These are phyloP conservation scores for Penicillium sp. DNA, from an alignment of 2,329 filamentous ascomycete genomes.

Conservation along the genomic window DNA sequence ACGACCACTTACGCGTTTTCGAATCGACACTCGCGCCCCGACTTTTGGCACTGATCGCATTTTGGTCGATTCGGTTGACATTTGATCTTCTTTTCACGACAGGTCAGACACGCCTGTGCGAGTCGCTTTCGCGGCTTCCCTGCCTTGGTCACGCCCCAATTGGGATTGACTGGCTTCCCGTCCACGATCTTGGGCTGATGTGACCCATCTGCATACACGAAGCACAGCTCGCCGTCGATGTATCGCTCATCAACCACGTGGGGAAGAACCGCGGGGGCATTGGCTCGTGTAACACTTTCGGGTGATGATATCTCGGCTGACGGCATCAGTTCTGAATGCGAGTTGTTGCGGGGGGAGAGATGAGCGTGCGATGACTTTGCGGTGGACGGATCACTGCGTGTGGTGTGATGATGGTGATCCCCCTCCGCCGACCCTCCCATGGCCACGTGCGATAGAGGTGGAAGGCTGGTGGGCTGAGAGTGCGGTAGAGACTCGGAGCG, in stretches of 20 bases:
- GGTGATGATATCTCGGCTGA: constrained; percentile 13
- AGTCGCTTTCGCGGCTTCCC: constrained; percentile 87
- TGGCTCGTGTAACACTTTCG: constrained; percentile 10
- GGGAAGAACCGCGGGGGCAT: constrained; percentile 19
- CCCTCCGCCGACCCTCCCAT: constrained; percentile 19
- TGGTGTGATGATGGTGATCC: constrained; percentile 13
- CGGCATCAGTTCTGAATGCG: constrained; percentile 11
- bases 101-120: constrained; percentile 87
- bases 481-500: constrained; percentile 17
- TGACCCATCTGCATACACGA: constrained; percentile 78
- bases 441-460: constrained; percentile 28
- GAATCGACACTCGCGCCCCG: constrained; percentile 76
- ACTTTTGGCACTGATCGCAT: constrained; percentile 88
- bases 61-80: constrained; percentile 84
- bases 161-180: constrained; percentile 79
- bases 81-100: constrained; percentile 95
- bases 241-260: constrained; percentile 39
- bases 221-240: constrained; percentile 70
- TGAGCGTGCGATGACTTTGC: constrained; percentile 16
- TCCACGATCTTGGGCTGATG: constrained; percentile 79
- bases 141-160: constrained; percentile 90
- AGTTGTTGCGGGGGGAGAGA: constrained; percentile 12
- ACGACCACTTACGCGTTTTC: constrained; percentile 67
- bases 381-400: constrained; percentile 16
- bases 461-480: constrained; percentile 20